Percentiles rank a stretch among this genome's conserved stretches.
Evolutionary conservation across 2,329 filamentous ascomycete genomes (phyloP).

Genomic region (Lasiodiplodia sp.): DNA sequence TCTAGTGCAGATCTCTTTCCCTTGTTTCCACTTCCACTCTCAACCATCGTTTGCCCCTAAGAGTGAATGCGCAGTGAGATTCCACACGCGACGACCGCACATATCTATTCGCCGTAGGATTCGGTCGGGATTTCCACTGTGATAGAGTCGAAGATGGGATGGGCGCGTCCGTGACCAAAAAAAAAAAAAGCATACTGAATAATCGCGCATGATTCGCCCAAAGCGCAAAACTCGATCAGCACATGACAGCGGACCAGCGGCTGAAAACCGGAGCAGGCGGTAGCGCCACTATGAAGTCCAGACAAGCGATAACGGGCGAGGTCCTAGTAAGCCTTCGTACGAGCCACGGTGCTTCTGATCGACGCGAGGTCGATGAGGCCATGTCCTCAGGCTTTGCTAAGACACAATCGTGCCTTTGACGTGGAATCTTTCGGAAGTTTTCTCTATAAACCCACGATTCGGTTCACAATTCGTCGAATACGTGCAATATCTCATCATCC

Average conservation of each 20-base stretch:
- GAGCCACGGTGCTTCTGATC: neutral
- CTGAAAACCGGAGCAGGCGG: neutral
- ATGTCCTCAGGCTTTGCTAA: neutral
- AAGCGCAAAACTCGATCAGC: neutral
- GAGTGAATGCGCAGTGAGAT: neutral
- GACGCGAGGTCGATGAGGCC: neutral
- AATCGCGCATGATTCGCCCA: neutral
- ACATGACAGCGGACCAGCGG: neutral
- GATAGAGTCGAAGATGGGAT: neutral
- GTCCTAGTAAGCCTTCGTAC: neutral
- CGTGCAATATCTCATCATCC: slow-evolving; percentile 32
- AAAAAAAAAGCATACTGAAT: neutral
- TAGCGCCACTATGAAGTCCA: neutral
- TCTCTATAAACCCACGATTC: neutral
- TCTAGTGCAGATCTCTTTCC: neutral
- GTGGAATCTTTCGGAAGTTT: neutral
- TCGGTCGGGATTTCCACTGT: neutral
- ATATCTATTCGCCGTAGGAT: neutral
- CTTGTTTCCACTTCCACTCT: neutral
- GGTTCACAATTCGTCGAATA: slow-evolving; percentile 36
- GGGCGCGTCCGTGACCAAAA: neutral
- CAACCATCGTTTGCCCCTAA: neutral
- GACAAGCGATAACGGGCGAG: neutral
- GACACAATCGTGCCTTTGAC: neutral
- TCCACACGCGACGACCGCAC: neutral